Base-by-base conservation (phyloP, 495 filamentous ascomycete species). In the Cudoniella acicularis region DNA sequence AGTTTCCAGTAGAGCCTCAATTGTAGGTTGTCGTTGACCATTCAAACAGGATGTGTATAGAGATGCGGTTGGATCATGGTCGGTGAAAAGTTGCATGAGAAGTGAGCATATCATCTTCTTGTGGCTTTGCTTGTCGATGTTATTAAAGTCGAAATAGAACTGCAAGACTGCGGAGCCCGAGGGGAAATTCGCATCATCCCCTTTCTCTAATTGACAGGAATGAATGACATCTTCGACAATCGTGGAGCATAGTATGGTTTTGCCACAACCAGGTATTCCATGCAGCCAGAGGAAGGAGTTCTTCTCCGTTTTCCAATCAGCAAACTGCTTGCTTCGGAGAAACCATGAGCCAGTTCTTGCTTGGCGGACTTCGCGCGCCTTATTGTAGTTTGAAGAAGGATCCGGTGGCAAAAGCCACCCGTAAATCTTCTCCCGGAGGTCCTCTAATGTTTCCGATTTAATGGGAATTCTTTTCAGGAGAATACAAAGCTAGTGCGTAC, bases 201-300 rank as follows among this genome's bases (percentile, higher is more conserved):
- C 30, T 36, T 36, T 4, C 4, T 49, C 43, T 2, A 11, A 2
- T 3, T 20, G 6, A 27, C 54, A 48, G 30, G 10, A 54, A 20
- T 56, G 41, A 18, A 49, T 20, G 17, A 71, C 23, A 27, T 72
- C 26, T 16, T 69, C 56, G 13, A 76, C 59, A 8, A 70, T 54
- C 1, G 61, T 70, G 1, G 72, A 64, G 25, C 60, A 62, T 22
- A 74, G 65, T 16, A 74, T 62, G 1, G 69, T 70, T 52, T 75
- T 75, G 10, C 72, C 73, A 42, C 63, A 69, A 8, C 72, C 73
- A 30, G 72, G 64, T 22, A 69, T 70, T 10, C 72, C 73, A 58
- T 70, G 52, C 16, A 75, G 54, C 72, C 72, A 75, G 1, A 73
- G 24, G 17, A 66, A 42, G 1, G 65, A 64, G 3, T 52, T 46